Conservation (phyloP, 495 filamentous ascomycete species). For the Thozetella sp. region DNA sequence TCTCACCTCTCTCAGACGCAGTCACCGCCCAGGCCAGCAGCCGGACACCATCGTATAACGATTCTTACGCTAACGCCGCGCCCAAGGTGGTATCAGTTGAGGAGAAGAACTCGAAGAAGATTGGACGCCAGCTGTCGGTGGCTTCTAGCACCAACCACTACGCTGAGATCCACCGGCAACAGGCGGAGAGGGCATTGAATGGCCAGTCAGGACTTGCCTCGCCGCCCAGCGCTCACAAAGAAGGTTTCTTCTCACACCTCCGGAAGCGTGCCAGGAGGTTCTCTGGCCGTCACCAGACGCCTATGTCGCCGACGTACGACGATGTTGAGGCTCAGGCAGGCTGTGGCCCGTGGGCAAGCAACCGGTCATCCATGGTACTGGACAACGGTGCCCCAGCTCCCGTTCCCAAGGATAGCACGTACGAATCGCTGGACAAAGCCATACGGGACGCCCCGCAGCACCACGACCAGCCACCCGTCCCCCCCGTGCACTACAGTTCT, state of each 20-base stretch:
- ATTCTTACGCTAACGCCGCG: conserved; percentile 33
- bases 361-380: conserved; percentile 81
- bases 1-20: conserved; percentile 89
- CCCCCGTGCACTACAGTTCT: conserved; percentile 55
- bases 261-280: conserved; percentile 91
- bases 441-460: conserved; percentile 70
- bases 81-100: conserved; percentile 40
- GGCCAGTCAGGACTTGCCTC: conserved; percentile 70
- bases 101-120: conserved; percentile 84
- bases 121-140: conserved; percentile 92
- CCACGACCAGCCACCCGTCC: conserved; percentile 58
- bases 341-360: conserved; percentile 83
- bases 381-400: conserved; percentile 61
- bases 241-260: conserved; percentile 97
- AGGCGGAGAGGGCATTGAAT: conserved; percentile 88
- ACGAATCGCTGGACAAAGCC: conserved; percentile 76
- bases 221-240: conserved; percentile 72
- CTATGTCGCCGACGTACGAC: conserved; percentile 71
- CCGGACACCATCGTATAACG: conserved; percentile 47
- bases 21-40: conserved; percentile 83
- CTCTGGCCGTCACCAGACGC: conserved; percentile 84
- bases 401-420: conserved; percentile 52
- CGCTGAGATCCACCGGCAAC: conserved; percentile 82
- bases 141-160: conserved; percentile 93
- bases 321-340: conserved; percentile 92